Base-by-base conservation (phyloP, 2,329 filamentous ascomycete genomes). In the Bipolaris cookei region DNA sequence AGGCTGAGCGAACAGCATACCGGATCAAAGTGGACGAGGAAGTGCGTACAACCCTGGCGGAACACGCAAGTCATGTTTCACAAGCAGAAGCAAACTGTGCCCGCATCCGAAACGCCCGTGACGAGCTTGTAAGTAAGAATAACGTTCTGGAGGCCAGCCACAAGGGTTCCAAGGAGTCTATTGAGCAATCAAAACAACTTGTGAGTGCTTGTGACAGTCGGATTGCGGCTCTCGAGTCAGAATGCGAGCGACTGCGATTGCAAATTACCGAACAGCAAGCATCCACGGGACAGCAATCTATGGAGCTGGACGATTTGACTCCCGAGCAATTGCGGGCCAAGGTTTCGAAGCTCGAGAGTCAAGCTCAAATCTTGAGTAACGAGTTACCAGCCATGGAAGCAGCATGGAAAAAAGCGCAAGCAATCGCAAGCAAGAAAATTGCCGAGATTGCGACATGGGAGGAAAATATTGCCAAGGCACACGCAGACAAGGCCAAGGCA, bases 401-500 rank as follows among this genome's bases (percentile, higher is more conserved):
- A 50, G 94, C 94, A 0, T 97, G 92, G 81, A 96, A 90, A 76
- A 94, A 93, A 76, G 90, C 93, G 50, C 91, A 93, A 72, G 87
- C 88, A 20, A 78, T 97, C 56, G 92, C 92, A 6, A 88, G 89
- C 49, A 94, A 92, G 79, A 98, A 97, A 77, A 87, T 96, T 32
- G 84, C 89, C 68, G 92, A 97, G 61, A 87, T 90, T 50, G 81
- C 83, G 5, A 82, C 84, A 3, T 80, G 92, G 71, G 93, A 98
- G 78, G 92, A 97, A 54, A 90, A 89, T 61, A 82, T 94, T 35
- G 80, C 86, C 16, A 82, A 90, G 21, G 80, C 96, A 18, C 86
- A 86, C 38, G 91, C 92, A 0, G 92, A 99, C 77, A 99, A 99
- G 80, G 88, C 89, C 63, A 98, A 97, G 77, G 94, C 94, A 1